Evolutionary conservation across 257 asterid species (phyloP).

Genomic region (Marsdenia floribunda): DNA sequence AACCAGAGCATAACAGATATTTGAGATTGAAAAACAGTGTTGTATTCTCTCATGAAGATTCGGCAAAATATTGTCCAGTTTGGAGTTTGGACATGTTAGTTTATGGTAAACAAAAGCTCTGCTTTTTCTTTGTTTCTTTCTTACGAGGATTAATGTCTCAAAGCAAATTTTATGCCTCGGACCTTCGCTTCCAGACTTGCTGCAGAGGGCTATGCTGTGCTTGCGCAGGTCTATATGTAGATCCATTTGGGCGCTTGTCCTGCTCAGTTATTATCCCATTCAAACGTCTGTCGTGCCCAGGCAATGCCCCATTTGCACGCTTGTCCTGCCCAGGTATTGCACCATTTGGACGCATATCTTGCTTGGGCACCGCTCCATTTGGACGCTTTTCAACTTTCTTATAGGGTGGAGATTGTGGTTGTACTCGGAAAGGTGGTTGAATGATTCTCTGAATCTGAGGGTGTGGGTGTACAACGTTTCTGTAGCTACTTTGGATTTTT

Average conservation of each 20-base stretch:
- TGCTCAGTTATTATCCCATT: not conserved
- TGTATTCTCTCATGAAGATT: not conserved
- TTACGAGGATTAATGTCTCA: not conserved
- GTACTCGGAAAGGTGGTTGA: not conserved
- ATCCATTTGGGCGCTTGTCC: not conserved
- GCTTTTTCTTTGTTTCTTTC: no score
- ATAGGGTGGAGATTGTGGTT: not conserved
- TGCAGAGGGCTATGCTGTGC: slow-evolving; percentile 39
- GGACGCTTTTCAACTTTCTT: not conserved
- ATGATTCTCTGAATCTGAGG: slow-evolving; percentile 22
- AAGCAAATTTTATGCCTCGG: slow-evolving; percentile 17
- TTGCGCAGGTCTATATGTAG: slow-evolving; percentile 14
- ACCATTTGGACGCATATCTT: not conserved
- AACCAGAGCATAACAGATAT: not conserved
- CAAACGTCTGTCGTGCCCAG: not conserved
- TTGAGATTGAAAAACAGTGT: not conserved
- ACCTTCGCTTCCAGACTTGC: slow-evolving; percentile 54
- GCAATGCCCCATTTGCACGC: not conserved
- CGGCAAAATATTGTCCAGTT: not conserved
- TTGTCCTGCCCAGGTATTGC: not conserved
- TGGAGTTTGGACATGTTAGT: no score
- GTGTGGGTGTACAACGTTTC: slow-evolving; percentile 21
- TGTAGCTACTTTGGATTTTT: slow-evolving; percentile 27
- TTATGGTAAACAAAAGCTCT: no score
- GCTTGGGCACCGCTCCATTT: not conserved